Percentiles rank a stretch among this genome's conserved stretches.
Conservation (phyloP, 2,329 filamentous ascomycete genomes). For the Leptographium radiaticola region DNA sequence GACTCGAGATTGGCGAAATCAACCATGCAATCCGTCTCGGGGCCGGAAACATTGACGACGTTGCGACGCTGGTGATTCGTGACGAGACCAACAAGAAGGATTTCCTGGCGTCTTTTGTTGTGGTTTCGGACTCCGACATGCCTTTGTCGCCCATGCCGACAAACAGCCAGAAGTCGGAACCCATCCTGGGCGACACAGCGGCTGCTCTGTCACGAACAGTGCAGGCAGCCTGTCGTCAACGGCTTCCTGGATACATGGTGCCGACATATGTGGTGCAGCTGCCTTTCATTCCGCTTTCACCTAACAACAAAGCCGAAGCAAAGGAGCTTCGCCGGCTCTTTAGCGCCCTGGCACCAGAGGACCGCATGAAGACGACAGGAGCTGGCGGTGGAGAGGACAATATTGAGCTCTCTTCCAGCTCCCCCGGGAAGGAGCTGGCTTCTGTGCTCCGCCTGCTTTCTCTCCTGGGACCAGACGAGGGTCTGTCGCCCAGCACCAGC, state of each 20-base stretch:
- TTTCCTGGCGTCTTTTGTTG: slow-evolving; percentile 66
- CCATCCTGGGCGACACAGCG: slow-evolving; percentile 20
- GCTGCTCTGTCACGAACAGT: slow-evolving; percentile 31
- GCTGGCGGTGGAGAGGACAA: slow-evolving; percentile 19
- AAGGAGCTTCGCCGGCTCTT: slow-evolving; percentile 59
- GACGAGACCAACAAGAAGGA: slow-evolving; percentile 69
- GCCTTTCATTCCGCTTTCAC: slow-evolving; percentile 60
- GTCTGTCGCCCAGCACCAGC: slow-evolving; percentile 44
- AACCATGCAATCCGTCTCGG: slow-evolving; percentile 64
- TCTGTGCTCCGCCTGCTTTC: slow-evolving; percentile 39
- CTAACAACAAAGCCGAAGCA: slow-evolving; percentile 80
- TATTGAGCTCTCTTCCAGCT: neutral
- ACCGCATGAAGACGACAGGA: slow-evolving; percentile 48
- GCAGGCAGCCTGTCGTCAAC: slow-evolving; percentile 50
- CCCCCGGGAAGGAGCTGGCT: neutral
- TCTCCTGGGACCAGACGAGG: slow-evolving; percentile 24
- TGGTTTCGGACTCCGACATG: slow-evolving; percentile 13
- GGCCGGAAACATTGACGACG: slow-evolving; percentile 46
- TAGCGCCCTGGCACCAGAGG: slow-evolving; percentile 40
- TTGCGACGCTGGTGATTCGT: slow-evolving; percentile 59
- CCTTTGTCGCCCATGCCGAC: neutral
- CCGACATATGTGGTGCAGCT: slow-evolving; percentile 71
- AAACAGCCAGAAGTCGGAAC: slow-evolving; percentile 6
- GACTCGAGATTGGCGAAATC: slow-evolving; percentile 83
- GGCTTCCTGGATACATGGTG: slow-evolving; percentile 77